These are phyloP conservation scores for Claviceps monticola DNA, from an alignment of 2,329 filamentous ascomycete genomes.

Conservation along the genomic window DNA sequence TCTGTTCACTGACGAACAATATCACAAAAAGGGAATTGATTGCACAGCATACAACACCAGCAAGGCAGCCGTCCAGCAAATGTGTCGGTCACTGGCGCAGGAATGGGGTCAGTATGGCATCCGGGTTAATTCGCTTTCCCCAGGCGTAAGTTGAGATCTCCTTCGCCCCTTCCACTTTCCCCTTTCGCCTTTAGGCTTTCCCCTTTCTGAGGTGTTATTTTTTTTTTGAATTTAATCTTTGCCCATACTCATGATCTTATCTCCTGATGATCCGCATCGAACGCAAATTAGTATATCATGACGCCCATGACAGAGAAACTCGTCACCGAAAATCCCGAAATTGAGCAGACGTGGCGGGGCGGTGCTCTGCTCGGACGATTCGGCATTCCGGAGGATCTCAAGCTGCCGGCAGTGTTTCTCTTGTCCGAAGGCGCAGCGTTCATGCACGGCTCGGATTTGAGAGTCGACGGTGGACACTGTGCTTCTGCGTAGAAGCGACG, in stretches of 20 bases:
- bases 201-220: not conserved
- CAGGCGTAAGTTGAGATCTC: conserved; percentile 27
- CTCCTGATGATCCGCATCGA: not conserved
- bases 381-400: conserved; percentile 54
- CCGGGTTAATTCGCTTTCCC: conserved; percentile 51
- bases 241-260: not conserved
- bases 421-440: conserved; percentile 57
- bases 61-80: conserved; percentile 47
- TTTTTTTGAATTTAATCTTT: not conserved
- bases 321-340: conserved; percentile 62
- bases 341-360: conserved; percentile 54
- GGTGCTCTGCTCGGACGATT: conserved; percentile 73
- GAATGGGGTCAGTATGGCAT: conserved; percentile 52
- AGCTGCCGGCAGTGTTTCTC: conserved; percentile 59
- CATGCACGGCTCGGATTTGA: conserved; percentile 60
- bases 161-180: not conserved
- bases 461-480: conserved; percentile 58
- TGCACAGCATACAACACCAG: conserved; percentile 50
- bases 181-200: too few species aligned
- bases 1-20: not conserved
- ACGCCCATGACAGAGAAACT: conserved; percentile 74
- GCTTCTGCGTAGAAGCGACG: conserved; percentile 1
- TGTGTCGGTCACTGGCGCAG: conserved; percentile 43
- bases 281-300: conserved; percentile 45
- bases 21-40: conserved; percentile 35